These are phyloP conservation scores for Orbilia blumenaviensis DNA, from an alignment of 2,329 filamentous ascomycete species.

Conservation along the genomic window DNA sequence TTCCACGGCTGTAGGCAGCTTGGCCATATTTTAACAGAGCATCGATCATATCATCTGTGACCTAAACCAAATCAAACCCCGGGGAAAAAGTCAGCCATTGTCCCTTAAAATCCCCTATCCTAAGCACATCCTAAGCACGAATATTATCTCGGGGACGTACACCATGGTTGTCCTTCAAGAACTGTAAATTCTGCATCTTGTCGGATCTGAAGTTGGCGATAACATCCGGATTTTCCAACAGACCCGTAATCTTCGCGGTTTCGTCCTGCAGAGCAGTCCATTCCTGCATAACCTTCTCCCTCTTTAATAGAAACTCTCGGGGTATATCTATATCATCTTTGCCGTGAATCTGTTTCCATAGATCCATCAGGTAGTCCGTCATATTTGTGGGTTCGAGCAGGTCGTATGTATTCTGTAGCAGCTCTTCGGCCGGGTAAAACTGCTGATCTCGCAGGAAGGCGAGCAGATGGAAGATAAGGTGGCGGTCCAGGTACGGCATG, in stretches of 20 bases:
- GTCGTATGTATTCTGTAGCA: conserved; percentile 87
- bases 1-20: conserved; percentile 97
- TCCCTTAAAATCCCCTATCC: background rate
- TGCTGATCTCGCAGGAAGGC: conserved; percentile 82
- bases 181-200: conserved; percentile 98
- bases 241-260: conserved; percentile 85
- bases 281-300: conserved; percentile 84
- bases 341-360: conserved; percentile 88
- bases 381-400: conserved; percentile 98
- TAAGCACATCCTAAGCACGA: background rate
- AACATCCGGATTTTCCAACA: conserved; percentile 87
- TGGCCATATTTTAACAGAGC: conserved; percentile 94
- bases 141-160: conserved; percentile 66
- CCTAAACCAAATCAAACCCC: conserved; percentile 64
- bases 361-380: conserved; percentile 93
- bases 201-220: conserved; percentile 90
- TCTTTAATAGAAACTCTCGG: conserved; percentile 85
- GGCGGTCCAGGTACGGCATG: conserved; percentile 90
- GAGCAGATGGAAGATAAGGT: conserved; percentile 94
- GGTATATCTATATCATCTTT: conserved; percentile 76
- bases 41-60: conserved; percentile 95
- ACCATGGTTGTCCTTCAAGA: conserved; percentile 93
- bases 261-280: conserved; percentile 85
- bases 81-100: background rate
- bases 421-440: conserved; percentile 68